These are phyloP conservation scores for Candida ficus DNA, from an alignment of 805 yeast genomes.

Conservation along the genomic window DNA sequence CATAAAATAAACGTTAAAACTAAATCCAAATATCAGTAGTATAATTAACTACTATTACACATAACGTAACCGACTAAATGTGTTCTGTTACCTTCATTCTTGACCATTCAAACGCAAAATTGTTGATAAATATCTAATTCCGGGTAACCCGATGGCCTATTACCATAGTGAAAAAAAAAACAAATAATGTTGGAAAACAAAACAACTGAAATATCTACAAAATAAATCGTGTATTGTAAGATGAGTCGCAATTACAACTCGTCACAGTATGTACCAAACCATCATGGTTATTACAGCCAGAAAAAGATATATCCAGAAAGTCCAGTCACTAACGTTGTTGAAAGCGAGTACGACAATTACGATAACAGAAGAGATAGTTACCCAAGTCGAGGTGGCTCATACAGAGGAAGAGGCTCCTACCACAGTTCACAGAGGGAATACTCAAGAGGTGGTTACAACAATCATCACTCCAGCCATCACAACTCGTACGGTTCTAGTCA, in stretches of 20 bases:
- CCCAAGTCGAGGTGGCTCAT: conserved; percentile 4
- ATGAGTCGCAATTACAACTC: conserved; percentile 7
- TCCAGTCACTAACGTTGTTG: background rate
- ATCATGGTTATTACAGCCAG: background rate
- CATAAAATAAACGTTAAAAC: too few relatives aligned
- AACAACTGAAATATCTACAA: too few relatives aligned
- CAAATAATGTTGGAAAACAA: too few relatives aligned
- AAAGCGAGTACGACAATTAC: conserved; percentile 1
- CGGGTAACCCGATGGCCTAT: too few relatives aligned
- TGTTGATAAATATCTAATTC: too few relatives aligned
- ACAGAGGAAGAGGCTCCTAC: conserved; percentile 1
- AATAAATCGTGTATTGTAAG: too few relatives aligned
- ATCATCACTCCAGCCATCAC: background rate
- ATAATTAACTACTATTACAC: too few relatives aligned
- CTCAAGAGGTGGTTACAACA: background rate
- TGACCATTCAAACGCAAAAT: too few relatives aligned
- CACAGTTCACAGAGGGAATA: background rate
- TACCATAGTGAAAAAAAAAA: too few relatives aligned
- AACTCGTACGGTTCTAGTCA: background rate
- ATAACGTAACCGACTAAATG: too few relatives aligned
- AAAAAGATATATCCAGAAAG: background rate
- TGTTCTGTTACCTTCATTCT: too few relatives aligned
- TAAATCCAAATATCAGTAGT: too few relatives aligned
- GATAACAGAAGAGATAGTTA: conserved; percentile 2
- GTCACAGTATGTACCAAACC: conserved; percentile 1